These are phyloP conservation scores for Kwoniella heveanensis DNA, from an alignment of 768 basidiomycete species.

Conservation along the genomic window DNA sequence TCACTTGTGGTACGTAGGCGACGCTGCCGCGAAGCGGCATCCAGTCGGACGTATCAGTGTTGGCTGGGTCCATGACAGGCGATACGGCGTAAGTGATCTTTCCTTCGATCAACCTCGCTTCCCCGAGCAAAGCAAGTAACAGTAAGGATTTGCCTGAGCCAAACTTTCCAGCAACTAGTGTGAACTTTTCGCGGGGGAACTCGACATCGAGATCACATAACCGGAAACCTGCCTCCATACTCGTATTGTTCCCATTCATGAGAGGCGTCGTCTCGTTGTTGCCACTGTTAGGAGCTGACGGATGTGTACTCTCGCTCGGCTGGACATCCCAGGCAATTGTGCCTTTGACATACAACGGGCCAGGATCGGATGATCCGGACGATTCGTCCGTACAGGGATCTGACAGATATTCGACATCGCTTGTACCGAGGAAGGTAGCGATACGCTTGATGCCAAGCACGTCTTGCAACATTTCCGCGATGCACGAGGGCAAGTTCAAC, in stretches of 20 bases:
- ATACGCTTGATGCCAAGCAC: constrained; percentile 39
- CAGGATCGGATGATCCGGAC: not conserved
- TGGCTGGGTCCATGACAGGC: constrained; percentile 20
- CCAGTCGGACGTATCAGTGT: constrained; percentile 12
- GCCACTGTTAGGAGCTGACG: too few species aligned
- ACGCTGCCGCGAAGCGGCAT: constrained; percentile 26
- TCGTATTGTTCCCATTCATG: too few species aligned
- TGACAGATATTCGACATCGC: constrained; percentile 40
- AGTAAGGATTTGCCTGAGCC: constrained; percentile 51
- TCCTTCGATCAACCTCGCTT: constrained; percentile 41
- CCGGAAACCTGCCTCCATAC: constrained; percentile 21
- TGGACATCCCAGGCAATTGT: constrained; percentile 28
- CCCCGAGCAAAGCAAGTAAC: constrained; percentile 44
- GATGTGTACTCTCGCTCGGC: not conserved
- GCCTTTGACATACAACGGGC: constrained; percentile 27
- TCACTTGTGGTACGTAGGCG: constrained; percentile 43
- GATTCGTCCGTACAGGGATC: not conserved
- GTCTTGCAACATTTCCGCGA: constrained; percentile 33
- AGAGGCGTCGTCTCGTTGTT: not conserved
- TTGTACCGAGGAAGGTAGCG: constrained; percentile 24
- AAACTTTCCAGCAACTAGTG: constrained; percentile 47
- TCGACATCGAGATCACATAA: constrained; percentile 40
- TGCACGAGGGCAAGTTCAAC: constrained; percentile 20
- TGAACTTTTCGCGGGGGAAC: constrained; percentile 42
- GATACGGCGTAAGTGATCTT: constrained; percentile 40